phyloP scores from a whole-genome alignment of 2,329 filamentous ascomycete genomes.

The Alternaria atra region DNA sequence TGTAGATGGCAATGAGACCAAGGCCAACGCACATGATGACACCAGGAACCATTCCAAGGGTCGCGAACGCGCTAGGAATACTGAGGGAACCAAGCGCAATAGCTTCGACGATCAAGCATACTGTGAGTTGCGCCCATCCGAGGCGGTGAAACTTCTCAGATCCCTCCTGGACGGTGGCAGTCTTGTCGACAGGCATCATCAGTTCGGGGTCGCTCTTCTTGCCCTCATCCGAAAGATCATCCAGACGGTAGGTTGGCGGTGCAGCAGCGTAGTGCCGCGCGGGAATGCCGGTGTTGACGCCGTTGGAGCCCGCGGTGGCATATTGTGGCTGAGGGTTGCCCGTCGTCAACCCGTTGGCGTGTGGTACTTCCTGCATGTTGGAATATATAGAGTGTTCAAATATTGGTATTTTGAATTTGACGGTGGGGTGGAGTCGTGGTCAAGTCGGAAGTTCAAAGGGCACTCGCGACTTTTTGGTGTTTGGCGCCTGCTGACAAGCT shows the following conservation, averaged over 20 bases:
- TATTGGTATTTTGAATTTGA: background rate
- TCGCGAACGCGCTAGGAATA: slow-evolving; percentile 57
- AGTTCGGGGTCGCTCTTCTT: slow-evolving; percentile 49
- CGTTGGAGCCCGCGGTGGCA: background rate
- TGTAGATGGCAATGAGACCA: slow-evolving; percentile 68
- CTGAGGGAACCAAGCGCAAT: slow-evolving; percentile 60
- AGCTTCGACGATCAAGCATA: slow-evolving; percentile 61
- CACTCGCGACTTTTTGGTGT: slow-evolving; percentile 24
- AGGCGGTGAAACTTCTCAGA: slow-evolving; percentile 53
- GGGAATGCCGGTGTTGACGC: slow-evolving; percentile 2
- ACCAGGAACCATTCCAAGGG: slow-evolving; percentile 58
- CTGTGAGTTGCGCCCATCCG: slow-evolving; percentile 61
- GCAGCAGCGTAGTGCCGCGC: slow-evolving; percentile 15
- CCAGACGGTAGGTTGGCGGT: slow-evolving; percentile 33
- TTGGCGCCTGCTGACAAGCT: slow-evolving; percentile 20
- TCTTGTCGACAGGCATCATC: slow-evolving; percentile 41
- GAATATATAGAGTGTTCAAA: background rate
- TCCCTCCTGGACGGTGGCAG: slow-evolving; percentile 46
- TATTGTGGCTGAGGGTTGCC: slow-evolving; percentile 9
- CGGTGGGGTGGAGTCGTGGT: background rate
- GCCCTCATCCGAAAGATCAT: slow-evolving; percentile 36
- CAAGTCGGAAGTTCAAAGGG: slow-evolving; percentile 12
- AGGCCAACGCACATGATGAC: slow-evolving; percentile 58
- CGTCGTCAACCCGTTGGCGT: slow-evolving; percentile 12
- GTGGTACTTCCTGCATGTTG: slow-evolving; percentile 34